Base-by-base conservation (phyloP, 2,329 filamentous ascomycete genomes). In the Ophiocordyceps robertsii region DNA sequence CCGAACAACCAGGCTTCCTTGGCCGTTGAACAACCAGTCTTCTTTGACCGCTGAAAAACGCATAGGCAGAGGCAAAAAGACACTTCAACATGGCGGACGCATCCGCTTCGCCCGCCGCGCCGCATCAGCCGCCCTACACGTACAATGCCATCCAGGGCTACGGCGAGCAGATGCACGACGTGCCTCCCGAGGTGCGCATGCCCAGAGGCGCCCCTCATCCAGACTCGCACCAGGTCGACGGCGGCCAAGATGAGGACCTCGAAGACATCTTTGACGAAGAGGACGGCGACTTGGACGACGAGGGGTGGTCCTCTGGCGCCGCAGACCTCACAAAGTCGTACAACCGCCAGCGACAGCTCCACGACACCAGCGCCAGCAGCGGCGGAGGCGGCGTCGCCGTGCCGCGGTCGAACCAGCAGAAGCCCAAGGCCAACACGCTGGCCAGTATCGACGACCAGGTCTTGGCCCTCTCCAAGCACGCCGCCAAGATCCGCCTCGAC, bases 371-470 rank as follows among this genome's bases (percentile, higher is more conserved):
- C 33, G 9, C 12, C 33, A 36, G 59, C 30, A 62, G 67, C 47
- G 69, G n/a, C 33, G 16, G 33, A 14, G 17, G 59, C 29, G 62
- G 67, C 47, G 69, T 76, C 39, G 72, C 77, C 43, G 17, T 27
- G 24, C 81, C 82, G 3, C 81, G 82, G 54, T 77, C 78, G 44
- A 94, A 92, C 56, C 73, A 80, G 16, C 86, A 89, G 57, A 85
- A 82, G 54, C 85, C 86, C 7, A 74, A 74, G 1, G 78, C 85
- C 38, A 95, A 95, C 62, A 89, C 85, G 1, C 73, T 76, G 47
- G 75, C 85, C 21, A 82, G 78, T 21, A 73, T 95, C 42, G 87
- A 95, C 59, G 89, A 95, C 56, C 87, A 95, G 53, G 82, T 95
- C 42, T 80, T 82, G 5, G 81, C 80, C n/a, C 72, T 96, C 32